phyloP scores from a whole-genome alignment of 2,329 filamentous ascomycete genomes.

The Paecilomyces variotii region DNA sequence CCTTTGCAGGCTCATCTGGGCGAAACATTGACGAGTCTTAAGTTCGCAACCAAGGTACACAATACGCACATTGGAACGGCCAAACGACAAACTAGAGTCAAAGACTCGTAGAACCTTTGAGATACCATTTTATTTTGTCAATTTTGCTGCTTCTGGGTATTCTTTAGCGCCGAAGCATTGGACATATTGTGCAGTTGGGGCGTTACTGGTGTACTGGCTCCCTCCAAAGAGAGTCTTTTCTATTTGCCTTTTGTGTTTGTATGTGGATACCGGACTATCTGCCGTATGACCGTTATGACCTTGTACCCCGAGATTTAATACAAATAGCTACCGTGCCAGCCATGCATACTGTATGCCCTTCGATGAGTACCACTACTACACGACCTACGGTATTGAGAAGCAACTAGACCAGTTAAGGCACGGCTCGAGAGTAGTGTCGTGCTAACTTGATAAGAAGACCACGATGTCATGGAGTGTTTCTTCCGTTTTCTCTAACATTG shows the following conservation, averaged over 20 bases:
- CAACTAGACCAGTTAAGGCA: not conserved
- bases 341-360: not conserved
- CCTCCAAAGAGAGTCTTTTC: not conserved
- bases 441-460: constrained; percentile 7
- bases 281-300: not conserved
- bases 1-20: constrained; percentile 83
- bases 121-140: constrained; percentile 12
- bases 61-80: constrained; percentile 90
- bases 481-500: constrained; percentile 17
- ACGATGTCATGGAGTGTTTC: constrained; percentile 9
- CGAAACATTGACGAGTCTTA: constrained; percentile 88
- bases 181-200: not conserved
- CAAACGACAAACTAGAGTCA: constrained; percentile 39
- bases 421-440: not conserved
- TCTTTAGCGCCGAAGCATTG: not conserved
- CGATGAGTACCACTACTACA: not conserved
- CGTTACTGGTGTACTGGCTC: not conserved
- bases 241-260: not conserved
- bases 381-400: not conserved
- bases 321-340: not conserved
- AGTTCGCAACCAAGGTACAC: constrained; percentile 85
- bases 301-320: not conserved
- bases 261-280: not conserved
- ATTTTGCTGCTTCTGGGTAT: constrained; percentile 1
- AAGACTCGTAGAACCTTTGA: constrained; percentile 21